A percentile compares a stretch with the other conserved stretches of the same genome.
Evolutionary conservation across 139 green algal genomes (phyloP).

Genomic region (Pedinophyceae sp.): DNA sequence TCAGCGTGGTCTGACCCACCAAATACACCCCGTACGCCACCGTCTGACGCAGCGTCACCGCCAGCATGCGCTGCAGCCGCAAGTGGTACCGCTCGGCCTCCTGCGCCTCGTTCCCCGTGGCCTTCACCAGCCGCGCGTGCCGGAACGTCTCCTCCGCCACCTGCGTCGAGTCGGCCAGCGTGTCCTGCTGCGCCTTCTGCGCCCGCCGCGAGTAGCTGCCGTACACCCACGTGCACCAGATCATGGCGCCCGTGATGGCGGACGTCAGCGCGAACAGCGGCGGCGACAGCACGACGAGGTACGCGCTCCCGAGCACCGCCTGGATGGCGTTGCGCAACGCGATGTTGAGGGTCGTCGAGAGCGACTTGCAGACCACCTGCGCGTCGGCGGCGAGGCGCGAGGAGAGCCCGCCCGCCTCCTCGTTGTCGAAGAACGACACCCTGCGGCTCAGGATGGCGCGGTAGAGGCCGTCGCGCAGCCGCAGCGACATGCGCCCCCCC

Average conservation of each 20-base stretch:
- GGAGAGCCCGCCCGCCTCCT: conserved; percentile 33
- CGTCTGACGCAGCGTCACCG: conserved; percentile 10
- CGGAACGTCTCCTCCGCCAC: conserved; percentile 48
- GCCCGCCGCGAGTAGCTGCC: conserved; percentile 2
- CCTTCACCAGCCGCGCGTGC: conserved; percentile 42
- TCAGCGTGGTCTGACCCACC: conserved; percentile 21
- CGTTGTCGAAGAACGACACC: conserved; percentile 20
- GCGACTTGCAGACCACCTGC: conserved; percentile 43
- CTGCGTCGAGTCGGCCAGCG: conserved; percentile 39
- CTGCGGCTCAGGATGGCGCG: conserved; percentile 27
- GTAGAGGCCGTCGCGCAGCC: conserved; percentile 24
- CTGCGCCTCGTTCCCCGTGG: conserved; percentile 55
- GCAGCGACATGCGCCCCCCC: conserved; percentile 49
- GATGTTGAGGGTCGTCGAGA: conserved; percentile 69
- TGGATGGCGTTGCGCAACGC: conserved; percentile 44
- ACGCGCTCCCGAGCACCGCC: conserved; percentile 29
- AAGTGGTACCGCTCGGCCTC: conserved; percentile 42
- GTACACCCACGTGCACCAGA: conserved; percentile 32
- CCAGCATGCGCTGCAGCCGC: conserved; percentile 44
- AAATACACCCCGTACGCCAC: conserved; percentile 21
- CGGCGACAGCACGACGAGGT: conserved; percentile 46
- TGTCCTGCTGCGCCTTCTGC: conserved; percentile 31
- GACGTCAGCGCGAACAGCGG: conserved; percentile 29
- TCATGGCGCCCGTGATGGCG: conserved; percentile 22
- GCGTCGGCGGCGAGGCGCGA: conserved; percentile 43